Evolutionary conservation across 1,284 basidiomycete species (phyloP).

Genomic region (Ganoderma lingzhi): DNA sequence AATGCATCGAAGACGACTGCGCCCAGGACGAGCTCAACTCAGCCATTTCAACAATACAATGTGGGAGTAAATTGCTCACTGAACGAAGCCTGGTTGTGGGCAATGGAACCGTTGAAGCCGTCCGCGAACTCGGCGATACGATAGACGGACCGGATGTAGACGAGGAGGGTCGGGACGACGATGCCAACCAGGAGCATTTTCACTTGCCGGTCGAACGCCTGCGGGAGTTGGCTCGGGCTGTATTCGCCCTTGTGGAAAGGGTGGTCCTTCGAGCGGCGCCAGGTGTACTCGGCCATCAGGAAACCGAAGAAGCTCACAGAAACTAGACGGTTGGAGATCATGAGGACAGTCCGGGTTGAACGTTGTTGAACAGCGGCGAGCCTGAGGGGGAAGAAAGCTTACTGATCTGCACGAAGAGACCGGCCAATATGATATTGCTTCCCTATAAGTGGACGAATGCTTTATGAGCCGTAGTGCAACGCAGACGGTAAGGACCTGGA

Average conservation of each 20-base stretch:
- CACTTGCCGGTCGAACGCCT: constrained; percentile 17
- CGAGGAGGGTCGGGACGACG: constrained; percentile 19
- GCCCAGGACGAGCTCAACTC: not conserved
- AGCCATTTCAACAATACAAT: not conserved
- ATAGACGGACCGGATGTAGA: constrained; percentile 30
- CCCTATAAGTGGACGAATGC: constrained; percentile 35
- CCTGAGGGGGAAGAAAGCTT: not conserved
- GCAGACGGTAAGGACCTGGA: not conserved
- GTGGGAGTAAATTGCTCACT: constrained; percentile 40
- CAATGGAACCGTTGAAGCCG: constrained; percentile 59
- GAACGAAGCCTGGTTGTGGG: constrained; percentile 58
- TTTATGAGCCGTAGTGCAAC: not conserved
- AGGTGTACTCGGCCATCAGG: constrained; percentile 28
- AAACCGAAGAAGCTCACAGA: constrained; percentile 26
- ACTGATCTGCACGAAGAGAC: constrained; percentile 54
- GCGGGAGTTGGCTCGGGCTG: not conserved
- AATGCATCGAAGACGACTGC: constrained; percentile 56
- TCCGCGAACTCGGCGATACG: constrained; percentile 50
- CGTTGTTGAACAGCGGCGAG: not conserved
- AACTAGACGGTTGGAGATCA: constrained; percentile 1
- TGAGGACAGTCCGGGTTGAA: not conserved
- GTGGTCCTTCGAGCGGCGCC: constrained; percentile 20
- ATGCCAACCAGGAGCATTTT: constrained; percentile 29
- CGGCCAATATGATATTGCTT: constrained; percentile 61
- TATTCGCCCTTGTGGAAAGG: constrained; percentile 22